Evolutionary conservation across 2,329 filamentous ascomycete genomes (phyloP), one percentile per base, ranked within the genome.

Genomic region (Xylariaceae sp.): DNA sequence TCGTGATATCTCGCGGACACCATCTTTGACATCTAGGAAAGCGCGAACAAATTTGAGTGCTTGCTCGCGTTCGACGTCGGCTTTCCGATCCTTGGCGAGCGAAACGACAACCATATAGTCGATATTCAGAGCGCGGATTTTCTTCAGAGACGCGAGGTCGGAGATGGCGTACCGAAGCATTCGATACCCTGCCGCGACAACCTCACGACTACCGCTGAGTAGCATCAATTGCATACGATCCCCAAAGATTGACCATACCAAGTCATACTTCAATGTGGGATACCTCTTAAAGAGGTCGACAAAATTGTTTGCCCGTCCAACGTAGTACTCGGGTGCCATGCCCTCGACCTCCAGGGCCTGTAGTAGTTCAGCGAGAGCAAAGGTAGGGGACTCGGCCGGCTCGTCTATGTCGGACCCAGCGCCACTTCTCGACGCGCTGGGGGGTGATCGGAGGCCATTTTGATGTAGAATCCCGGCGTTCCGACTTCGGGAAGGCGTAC

Each of bases 201-300:
- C 94, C 77, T 99, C 96, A 64, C 94, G 87, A 72, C 91, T 97
- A 66, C 97, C 94, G 70, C 94, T 97, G 54, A 99, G 79, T 19
- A 99, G 87, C 91, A 99, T 96, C 65, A 91, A 88, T 75, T 99
- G 95, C 79, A 98, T 93, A 39, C 95, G 86, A 45, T 96, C 77
- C 2, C 96, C 95, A 74, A 99, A 99, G 1, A 96, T 88, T 3
- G 92, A 90, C 95, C 95, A 99, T 1, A 92, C 93, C 45, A 99
- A 78, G 74, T 99, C 96, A 73, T 98, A 97, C 71, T 99, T 99
- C 55, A 99, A 82, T 1, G 91, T 94, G 1, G 92, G 91, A 74
- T 98, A 87, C 50, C 92, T 85, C 73, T 94, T 96, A 77, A 99
- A 96, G n/a, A 99, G 81, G 61, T 96, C 91, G n/a, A 98, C 95